phyloP scores from a whole-genome alignment of 2,329 filamentous ascomycete species.

The Elsinoe necatrix region DNA sequence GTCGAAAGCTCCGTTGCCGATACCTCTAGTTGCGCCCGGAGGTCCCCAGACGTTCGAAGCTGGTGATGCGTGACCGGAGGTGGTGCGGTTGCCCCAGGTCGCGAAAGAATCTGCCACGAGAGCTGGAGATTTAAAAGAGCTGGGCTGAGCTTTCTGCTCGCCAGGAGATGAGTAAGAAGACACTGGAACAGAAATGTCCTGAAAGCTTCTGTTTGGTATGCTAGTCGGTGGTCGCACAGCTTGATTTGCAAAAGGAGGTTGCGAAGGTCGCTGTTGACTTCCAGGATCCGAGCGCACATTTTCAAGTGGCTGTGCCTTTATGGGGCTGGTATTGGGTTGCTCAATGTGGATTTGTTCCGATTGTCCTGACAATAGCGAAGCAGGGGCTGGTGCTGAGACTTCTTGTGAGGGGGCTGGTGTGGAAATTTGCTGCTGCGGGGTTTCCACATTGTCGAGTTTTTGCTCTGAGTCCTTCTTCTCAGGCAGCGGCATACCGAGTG shows the following conservation, averaged over 20 bases:
- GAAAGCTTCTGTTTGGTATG: not conserved
- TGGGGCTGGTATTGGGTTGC: conserved; percentile 2
- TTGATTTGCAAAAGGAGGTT: conserved; percentile 39
- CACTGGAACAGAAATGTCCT: conserved; percentile 32
- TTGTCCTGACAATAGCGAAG: conserved; percentile 17
- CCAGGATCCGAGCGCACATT: conserved; percentile 13
- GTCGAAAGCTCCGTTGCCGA: conserved; percentile 71
- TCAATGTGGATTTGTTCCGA: not conserved
- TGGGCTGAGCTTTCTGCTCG: conserved; percentile 29
- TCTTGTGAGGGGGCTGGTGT: conserved; percentile 40
- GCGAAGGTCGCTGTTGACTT: not conserved
- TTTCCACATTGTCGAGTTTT: not conserved
- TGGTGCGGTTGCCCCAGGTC: conserved; percentile 18
- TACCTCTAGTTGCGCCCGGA: conserved; percentile 55
- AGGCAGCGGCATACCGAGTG: conserved; percentile 49
- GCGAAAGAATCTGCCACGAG: conserved; percentile 16
- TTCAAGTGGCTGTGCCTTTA: conserved; percentile 7
- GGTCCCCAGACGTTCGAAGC: conserved; percentile 64
- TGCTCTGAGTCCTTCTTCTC: conserved; percentile 16
- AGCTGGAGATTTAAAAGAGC: conserved; percentile 19
- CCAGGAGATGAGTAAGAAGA: conserved; percentile 37
- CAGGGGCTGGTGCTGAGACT: conserved; percentile 26
- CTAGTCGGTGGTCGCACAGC: conserved; percentile 37
- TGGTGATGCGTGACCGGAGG: conserved; percentile 32
- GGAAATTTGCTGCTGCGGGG: conserved; percentile 46